Percentiles rank a stretch among this genome's conserved stretches.
phyloP scores from a whole-genome alignment of 768 basidiomycete species.

The Galerina sulciceps region DNA sequence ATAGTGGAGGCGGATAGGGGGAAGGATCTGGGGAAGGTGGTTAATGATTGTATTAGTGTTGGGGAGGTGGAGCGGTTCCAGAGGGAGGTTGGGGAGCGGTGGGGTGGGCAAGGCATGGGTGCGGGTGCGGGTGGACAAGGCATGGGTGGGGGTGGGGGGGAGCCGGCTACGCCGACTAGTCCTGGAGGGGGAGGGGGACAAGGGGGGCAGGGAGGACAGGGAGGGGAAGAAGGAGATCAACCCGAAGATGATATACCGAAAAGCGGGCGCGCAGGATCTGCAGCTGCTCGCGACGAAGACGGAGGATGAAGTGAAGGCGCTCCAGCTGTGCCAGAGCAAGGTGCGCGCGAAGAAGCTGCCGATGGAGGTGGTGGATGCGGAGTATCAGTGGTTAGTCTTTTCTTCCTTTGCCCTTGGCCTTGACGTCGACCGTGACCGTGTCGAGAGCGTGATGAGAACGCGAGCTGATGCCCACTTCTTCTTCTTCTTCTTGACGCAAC shows the following conservation, averaged over 20 bases:
- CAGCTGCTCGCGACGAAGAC: slow-evolving; percentile 83
- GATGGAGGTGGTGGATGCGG: slow-evolving; percentile 98
- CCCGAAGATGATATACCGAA: slow-evolving; percentile 95
- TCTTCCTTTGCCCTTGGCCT: not conserved
- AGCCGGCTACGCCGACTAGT: slow-evolving; percentile 41
- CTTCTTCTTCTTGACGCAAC: not conserved
- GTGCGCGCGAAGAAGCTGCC: slow-evolving; percentile 93
- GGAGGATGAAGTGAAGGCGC: slow-evolving; percentile 90
- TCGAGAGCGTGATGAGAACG: too few species aligned
- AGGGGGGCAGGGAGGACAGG: slow-evolving; percentile 30
- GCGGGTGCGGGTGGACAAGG: slow-evolving; percentile 43
- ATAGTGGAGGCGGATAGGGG: slow-evolving; percentile 98
- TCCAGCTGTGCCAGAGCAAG: slow-evolving; percentile 90
- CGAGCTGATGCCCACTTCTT: not conserved
- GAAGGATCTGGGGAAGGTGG: slow-evolving; percentile 88
- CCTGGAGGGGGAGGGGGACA: slow-evolving; percentile 44
- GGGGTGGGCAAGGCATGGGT: slow-evolving; percentile 36
- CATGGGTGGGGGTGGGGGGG: slow-evolving; percentile 40
- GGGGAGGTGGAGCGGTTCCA: slow-evolving; percentile 92
- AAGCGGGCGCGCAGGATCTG: slow-evolving; percentile 82
- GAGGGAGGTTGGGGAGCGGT: slow-evolving; percentile 70
- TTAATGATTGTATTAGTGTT: slow-evolving; percentile 89
- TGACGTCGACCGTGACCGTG: too few species aligned
- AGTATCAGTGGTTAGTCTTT: slow-evolving; percentile 89
- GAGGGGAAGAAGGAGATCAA: slow-evolving; percentile 89